These are phyloP conservation scores for Flaveria trinervia DNA, from an alignment of 129 eudicot species.

Conservation along the genomic window DNA sequence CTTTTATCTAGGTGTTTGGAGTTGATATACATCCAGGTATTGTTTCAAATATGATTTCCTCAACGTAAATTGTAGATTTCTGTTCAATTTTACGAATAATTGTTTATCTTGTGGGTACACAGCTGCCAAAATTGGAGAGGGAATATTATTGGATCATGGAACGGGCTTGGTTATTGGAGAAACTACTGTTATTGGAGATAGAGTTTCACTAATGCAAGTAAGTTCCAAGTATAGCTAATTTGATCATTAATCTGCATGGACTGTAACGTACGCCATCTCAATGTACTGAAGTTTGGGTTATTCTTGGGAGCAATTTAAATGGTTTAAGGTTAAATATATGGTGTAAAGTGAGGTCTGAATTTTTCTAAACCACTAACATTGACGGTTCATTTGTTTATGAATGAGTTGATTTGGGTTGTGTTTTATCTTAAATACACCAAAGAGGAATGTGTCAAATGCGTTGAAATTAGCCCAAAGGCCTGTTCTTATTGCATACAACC, in stretches of 20 bases:
- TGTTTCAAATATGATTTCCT: slow-evolving; percentile 9
- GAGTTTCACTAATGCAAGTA: slow-evolving; percentile 79
- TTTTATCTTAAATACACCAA: neutral
- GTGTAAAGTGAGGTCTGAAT: neutral
- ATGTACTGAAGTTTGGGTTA: slow-evolving; percentile 3
- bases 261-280: neutral
- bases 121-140: slow-evolving; percentile 85
- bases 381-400: neutral
- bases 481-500: neutral
- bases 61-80: neutral
- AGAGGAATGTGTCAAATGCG: neutral
- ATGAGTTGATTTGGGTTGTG: neutral
- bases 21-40: slow-evolving; percentile 81
- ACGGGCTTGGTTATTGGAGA: slow-evolving; percentile 78
- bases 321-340: neutral
- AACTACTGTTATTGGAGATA: slow-evolving; percentile 71
- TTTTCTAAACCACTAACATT: neutral
- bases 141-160: slow-evolving; percentile 68
- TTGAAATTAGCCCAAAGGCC: neutral
- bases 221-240: neutral
- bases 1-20: slow-evolving; percentile 54
- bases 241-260: too few relatives aligned
- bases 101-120: slow-evolving; percentile 21
- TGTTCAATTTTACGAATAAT: neutral
- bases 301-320: neutral